Percentiles rank a stretch among this genome's conserved stretches.
Evolutionary conservation across 2,329 filamentous ascomycete genomes (phyloP).

Genomic region (Ilyonectria sp.): DNA sequence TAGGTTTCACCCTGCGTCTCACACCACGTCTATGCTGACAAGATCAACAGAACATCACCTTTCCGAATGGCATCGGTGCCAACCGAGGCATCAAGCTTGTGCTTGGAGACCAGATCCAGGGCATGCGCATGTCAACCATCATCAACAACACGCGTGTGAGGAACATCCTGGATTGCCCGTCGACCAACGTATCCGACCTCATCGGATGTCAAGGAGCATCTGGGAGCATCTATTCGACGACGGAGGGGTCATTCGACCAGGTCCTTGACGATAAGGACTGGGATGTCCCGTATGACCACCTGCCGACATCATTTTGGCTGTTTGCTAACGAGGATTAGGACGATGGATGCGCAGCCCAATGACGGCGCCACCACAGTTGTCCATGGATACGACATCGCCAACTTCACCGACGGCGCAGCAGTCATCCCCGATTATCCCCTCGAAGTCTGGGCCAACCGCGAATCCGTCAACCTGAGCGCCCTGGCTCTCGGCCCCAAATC

Average conservation of each 20-base stretch:
- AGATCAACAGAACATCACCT: conserved; percentile 20
- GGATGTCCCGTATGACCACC: conserved; percentile 17
- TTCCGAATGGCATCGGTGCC: conserved; percentile 30
- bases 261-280: conserved; percentile 25
- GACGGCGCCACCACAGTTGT: conserved; percentile 25
- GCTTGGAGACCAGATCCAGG: conserved; percentile 23
- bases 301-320: background rate
- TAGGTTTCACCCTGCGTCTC: background rate
- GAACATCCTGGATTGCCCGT: conserved; percentile 25
- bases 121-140: conserved; percentile 26
- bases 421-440: conserved; percentile 21
- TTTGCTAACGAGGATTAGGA: conserved; percentile 12
- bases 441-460: conserved; percentile 26
- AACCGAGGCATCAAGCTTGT: conserved; percentile 29
- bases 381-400: conserved; percentile 24
- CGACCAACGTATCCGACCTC: conserved; percentile 16
- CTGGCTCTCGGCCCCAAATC: conserved; percentile 20
- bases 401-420: conserved; percentile 19
- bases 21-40: background rate
- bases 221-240: conserved; percentile 26
- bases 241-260: conserved; percentile 4
- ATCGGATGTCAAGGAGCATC: conserved; percentile 29
- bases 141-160: conserved; percentile 30
- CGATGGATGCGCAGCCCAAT: conserved; percentile 13
- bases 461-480: conserved; percentile 26